Base-by-base conservation (phyloP, 352 stramenopile genomes). In the Pythium aphanidermatum region DNA sequence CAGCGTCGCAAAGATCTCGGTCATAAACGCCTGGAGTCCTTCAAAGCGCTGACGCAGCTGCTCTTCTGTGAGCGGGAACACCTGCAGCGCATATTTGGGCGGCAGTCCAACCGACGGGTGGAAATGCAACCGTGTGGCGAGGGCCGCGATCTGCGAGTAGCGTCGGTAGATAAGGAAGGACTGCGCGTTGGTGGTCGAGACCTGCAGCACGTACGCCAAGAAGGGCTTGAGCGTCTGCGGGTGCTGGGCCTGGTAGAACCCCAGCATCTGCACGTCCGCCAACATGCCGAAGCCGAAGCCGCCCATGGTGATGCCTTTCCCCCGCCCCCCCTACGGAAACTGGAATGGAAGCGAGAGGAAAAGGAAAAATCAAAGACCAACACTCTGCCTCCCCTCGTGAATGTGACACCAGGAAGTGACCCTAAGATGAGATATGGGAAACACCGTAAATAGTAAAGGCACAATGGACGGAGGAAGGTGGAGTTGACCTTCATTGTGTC, bases 41-140 rank as follows among this genome's bases (percentile, higher is more conserved):
- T 88, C 68, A 38, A 84, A 91, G 11, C 79, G 79, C 52, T 84
- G 71, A 19, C 64, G 60, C 21, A 91, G 49, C 53, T 88, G 75
- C 14, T 66, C 60, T 2, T 70, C 62, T 8, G 75, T 71, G 3
- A 91, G 64, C 20, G 79, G 79, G 48, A 84, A 88, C 3, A 86
- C 73, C 49, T 91, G 79, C 17, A 88, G 65, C 40, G 79, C 74
- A 42, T 91, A 88, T 63, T 88, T 91, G 17, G 75, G 79, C 41
- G 75, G 79, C n/a, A 88, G 53, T 14, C 68, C 71, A 27, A 91
- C 79, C 4, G 63, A 43, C 38, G 74, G 71, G 28, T 86, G 70
- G 56, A 85, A 86, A 47, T 86, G 76, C 4, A 91, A 50, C 44
- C 80, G 81, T 24, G 61, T 55, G 3, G 72, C 67, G 2, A 91